Evolutionary conservation across 768 basidiomycete genomes (phyloP), one percentile per base, ranked within the genome.

Genomic region (Boletus rufocinnamomeus): DNA sequence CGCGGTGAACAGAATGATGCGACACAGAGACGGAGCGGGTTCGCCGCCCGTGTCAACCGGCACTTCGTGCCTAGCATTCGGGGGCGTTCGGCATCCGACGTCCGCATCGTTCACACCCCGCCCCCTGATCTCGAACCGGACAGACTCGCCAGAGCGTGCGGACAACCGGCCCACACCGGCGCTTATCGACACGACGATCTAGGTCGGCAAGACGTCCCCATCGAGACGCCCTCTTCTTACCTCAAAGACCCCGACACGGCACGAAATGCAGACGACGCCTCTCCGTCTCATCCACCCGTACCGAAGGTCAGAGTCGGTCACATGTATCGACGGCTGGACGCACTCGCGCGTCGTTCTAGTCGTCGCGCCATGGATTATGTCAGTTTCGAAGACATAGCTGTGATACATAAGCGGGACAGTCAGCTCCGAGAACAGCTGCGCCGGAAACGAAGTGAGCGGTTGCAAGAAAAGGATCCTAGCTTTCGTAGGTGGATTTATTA

Each of bases 291-390:
- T 43, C 59, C 64, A 1, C 46, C 54, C 1, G 8, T 64, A 1
- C 72, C 72, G 4, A 72, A 63, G 32, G 48, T 61, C 11, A 64
- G 56, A 45, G 34, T 64, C 19, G 37, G 63, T 4, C 60, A 62
- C 13, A 57, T 68, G 66, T 72, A 72, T 55, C 57, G 72, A 32
- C 56, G 68, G 3, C 53, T 72, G 17, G 71, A 72, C 10, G 41
- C 63, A 1, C 70, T 72, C 23, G 49, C 60, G 0, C 68, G 70
- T 23, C 68, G 60, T 19, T 49, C 58, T 5, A 50, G 46, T 21
- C 58, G 48, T 43, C 71, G 66, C 9, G 72, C 63, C 30, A 66
- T 72, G 64, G 72, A 74, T 32, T 68, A 70, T 50, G 11, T 72
- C 52, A 47, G 35, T 4, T 61, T 61, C 8, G 70, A 72, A 49